Base-by-base conservation (phyloP, 805 yeast genomes). In the Millerago galiae region DNA sequence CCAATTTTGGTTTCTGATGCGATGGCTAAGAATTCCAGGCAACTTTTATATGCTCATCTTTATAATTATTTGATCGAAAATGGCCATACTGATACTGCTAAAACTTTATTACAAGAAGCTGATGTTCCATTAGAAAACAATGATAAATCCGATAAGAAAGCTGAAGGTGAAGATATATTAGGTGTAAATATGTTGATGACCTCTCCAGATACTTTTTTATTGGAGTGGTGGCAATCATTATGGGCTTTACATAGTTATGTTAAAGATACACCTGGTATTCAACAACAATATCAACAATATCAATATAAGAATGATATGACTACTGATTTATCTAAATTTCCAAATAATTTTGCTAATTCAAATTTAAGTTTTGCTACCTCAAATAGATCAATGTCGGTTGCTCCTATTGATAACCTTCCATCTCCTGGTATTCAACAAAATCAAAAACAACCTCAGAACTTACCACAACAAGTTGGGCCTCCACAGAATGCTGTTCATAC, bases 161-260 rank as follows among this genome's bases (percentile, higher is more conserved):
- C 44, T 8, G 43, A 40, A 10, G 46, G 40, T 12, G 54, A 48
- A 18, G 55, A 59, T 29, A 49, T 58, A 15, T 53, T 64, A 4
- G 59, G 60, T 15, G 61, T 64, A 2, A 61, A 68, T 43, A 68
- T 67, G 70, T 54, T 70, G 30, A 66, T 67, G 62, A 60, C 66
- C 27, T 61, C 69, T 1, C 64, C 67, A 4, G 75, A 72, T 16
- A 66, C 77, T 0, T 74, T 74, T 46, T 54, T 77, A 12, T 55
- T 71, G 37, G 80, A 77, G 48, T 77, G 82, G 82, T 77, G 80
- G 79, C 66, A 69, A 39, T 58, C 70, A 9, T 51, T 77, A 12
- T 71, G 77, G 73, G 62, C 72, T 13, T 44, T 72, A n/a, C 76
- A 74, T 48, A 62, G 70, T 9, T 69, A 65, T 40, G 67, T 75